Percentiles rank a stretch among this genome's conserved stretches.
Evolutionary conservation across 1,284 basidiomycete species (phyloP).

Genomic region (Laetiporus sulphureus): DNA sequence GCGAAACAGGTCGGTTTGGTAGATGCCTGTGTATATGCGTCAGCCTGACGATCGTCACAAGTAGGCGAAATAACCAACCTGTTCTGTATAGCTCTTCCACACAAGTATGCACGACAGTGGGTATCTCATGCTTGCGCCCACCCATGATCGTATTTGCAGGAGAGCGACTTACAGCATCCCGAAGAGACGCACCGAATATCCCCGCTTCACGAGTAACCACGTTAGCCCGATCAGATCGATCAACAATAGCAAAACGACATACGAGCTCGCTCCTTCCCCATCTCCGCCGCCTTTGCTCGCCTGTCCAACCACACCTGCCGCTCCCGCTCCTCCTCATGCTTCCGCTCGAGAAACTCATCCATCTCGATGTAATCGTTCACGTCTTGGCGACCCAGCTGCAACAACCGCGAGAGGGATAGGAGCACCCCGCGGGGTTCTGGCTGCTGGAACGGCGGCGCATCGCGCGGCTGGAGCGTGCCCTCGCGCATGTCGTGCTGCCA

Average conservation of each 20-base stretch:
- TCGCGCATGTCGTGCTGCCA: slow-evolving; percentile 2
- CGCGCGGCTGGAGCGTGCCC: slow-evolving; percentile 5
- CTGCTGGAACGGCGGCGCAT: slow-evolving; percentile 16
- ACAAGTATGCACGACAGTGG: slow-evolving; percentile 47
- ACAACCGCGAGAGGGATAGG: slow-evolving; percentile 14
- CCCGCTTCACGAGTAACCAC: slow-evolving; percentile 20
- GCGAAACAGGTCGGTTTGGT: slow-evolving; percentile 43
- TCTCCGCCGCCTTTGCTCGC: not conserved
- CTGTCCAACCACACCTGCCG: not conserved
- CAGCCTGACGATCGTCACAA: slow-evolving; percentile 1
- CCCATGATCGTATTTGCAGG: slow-evolving; percentile 40
- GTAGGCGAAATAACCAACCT: slow-evolving; percentile 29
- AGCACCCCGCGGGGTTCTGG: slow-evolving; percentile 16
- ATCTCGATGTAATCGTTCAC: slow-evolving; percentile 27
- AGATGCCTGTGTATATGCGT: slow-evolving; percentile 29
- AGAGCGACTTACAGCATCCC: slow-evolving; percentile 38
- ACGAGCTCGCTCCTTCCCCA: not conserved
- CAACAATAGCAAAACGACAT: not conserved
- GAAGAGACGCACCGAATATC: slow-evolving; percentile 43
- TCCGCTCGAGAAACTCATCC: slow-evolving; percentile 31
- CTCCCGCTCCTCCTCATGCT: slow-evolving; percentile 17
- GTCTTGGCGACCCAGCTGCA: slow-evolving; percentile 16
- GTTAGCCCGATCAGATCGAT: not conserved
- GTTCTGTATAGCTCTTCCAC: slow-evolving; percentile 55
- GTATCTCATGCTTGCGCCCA: slow-evolving; percentile 47